Evolutionary conservation across 768 basidiomycete species (phyloP), one percentile per base, ranked within the genome.

Genomic region (Suillus placidus): DNA sequence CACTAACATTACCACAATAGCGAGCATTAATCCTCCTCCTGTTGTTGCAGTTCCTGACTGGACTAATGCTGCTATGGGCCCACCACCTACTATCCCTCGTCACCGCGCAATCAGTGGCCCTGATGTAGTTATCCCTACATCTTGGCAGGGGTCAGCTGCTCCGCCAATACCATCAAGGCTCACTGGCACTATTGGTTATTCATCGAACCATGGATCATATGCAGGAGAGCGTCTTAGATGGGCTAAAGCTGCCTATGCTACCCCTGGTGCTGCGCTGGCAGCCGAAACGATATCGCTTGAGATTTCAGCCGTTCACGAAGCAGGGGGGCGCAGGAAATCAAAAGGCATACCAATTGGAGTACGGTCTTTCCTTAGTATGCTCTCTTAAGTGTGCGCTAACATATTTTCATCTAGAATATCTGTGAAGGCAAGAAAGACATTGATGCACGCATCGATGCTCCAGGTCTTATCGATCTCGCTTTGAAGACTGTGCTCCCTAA

Each of bases 151-250:
- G n/a, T n/a, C n/a, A n/a, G n/a, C n/a, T n/a, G n/a, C n/a, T n/a
- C n/a, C n/a, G n/a, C n/a, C n/a, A n/a, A n/a, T n/a, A n/a, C n/a
- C n/a, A n/a, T n/a, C n/a, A n/a, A n/a, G n/a, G n/a, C n/a, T n/a
- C n/a, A n/a, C n/a, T n/a, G n/a, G n/a, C n/a, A n/a, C n/a, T n/a
- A n/a, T n/a, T n/a, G n/a, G n/a, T n/a, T n/a, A n/a, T n/a, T n/a
- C n/a, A n/a, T n/a, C n/a, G n/a, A 57, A 64, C 37, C 64, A 64
- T 60, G 37, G n/a, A 35, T 38, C 40, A 10, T 64, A 64, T 40
- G 20, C 42, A 0, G 26, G 45, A 40, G 30, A 58, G 16, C 13
- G 6, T 60, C 34, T 51, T 34, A 13, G 30, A 13, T 64, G 64
- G 64, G 40, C 40, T 9, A n/a, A 26, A 26, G 26, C 40, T 5